Evolutionary conservation across 139 green algal genomes (phyloP), one percentile per base, ranked within the genome.

Genomic region (Chlamydomonas applanata): DNA sequence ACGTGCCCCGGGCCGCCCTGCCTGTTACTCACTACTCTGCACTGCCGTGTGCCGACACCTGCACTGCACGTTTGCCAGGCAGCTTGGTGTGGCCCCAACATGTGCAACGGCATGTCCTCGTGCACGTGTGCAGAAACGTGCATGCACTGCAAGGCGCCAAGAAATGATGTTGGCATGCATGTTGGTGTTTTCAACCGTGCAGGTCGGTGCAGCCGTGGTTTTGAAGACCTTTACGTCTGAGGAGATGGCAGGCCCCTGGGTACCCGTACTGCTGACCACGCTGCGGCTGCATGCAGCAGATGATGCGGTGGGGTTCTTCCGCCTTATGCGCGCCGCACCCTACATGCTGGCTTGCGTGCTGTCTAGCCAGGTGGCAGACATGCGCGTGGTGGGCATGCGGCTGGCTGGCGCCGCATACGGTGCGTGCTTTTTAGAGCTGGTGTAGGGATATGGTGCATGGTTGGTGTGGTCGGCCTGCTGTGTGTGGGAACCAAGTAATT

Each of bases 341-440:
- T 75, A 67, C 69, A 29, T 63, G 7, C 69, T 75, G 19, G 69
- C 69, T 17, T 75, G 69, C 49, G 69, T 67, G 17, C 52, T 75
- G 49, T 65, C 53, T 4, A 29, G 19, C 22, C 69, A 75, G 24
- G 17, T 66, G 29, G 49, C 45, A 16, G 49, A 29, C 52, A 75
- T 75, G 52, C 52, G 53, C 2, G 25, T 46, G 69, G 40, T 65
- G 16, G 69, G 32, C 32, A 29, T 75, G 45, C 17, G 52, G 24
- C 34, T 75, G 24, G 19, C 53, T 14, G 17, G 40, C 27, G 5
- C 46, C 4, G 69, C 69, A 9, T 75, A 75, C 53, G 53, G 53
- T 66, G 59, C 34, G 59, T 35, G n/a, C 59, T 29, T n/a, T n/a
- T n/a, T n/a, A n/a, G n/a, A n/a, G n/a, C n/a, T n/a, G n/a, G n/a